phyloP scores from a whole-genome alignment of 2,329 filamentous ascomycete genomes.

The Rhinocladiella mackenziei region DNA sequence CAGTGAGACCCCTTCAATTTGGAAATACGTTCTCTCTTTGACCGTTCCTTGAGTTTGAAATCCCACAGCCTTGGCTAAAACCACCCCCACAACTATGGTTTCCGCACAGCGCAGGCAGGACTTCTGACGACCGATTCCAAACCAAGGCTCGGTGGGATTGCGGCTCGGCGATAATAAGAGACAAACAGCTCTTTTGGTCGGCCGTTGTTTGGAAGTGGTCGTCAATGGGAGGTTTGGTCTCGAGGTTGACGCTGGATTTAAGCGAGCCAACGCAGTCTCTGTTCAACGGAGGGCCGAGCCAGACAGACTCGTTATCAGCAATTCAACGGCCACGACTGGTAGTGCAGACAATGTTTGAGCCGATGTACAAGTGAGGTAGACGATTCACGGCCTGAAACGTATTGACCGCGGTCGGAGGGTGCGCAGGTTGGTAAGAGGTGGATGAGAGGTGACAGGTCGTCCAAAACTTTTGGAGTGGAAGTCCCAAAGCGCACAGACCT shows the following conservation, averaged over 20 bases:
- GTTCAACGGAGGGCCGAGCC: no score
- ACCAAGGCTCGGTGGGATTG: no score
- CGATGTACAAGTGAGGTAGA: neutral
- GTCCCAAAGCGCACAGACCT: no score
- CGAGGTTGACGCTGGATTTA: no score
- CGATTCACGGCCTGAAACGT: neutral
- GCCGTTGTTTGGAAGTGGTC: no score
- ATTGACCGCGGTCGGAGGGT: neutral
- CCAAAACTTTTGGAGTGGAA: constrained; percentile 22
- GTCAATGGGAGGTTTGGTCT: no score
- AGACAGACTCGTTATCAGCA: neutral
- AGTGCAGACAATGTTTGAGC: neutral
- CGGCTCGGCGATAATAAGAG: neutral
- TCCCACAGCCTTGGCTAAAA: constrained; percentile 1
- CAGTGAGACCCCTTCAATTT: no score
- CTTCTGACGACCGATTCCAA: no score
- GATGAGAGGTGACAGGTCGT: constrained; percentile 14
- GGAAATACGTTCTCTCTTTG: no score
- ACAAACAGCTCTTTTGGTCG: neutral
- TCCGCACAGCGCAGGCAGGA: neutral
- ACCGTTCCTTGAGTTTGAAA: no score
- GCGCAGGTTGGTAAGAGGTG: neutral
- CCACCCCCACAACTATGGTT: neutral
- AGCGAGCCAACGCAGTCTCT: neutral
- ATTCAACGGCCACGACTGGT: neutral